phyloP scores from a whole-genome alignment of 768 basidiomycete species.

The Cubamyces sp. region DNA sequence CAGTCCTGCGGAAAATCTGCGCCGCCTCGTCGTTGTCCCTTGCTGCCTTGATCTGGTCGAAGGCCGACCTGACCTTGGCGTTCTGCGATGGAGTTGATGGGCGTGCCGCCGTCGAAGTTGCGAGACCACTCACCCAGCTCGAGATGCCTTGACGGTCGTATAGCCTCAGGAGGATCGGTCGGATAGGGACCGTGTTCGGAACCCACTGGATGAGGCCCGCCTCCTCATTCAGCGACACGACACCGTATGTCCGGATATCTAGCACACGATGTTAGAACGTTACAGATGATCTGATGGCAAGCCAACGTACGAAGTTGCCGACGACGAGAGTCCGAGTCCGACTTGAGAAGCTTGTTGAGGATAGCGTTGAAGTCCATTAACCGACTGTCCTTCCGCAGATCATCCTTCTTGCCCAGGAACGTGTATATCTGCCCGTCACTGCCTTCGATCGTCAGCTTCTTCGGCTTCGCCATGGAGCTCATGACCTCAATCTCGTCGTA shows the following conservation, averaged over 20 bases:
- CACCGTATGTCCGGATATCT: slow-evolving; percentile 98
- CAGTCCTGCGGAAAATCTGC: slow-evolving; percentile 52
- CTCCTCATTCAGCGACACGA: slow-evolving; percentile 96
- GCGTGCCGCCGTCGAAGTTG: not conserved
- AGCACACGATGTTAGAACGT: slow-evolving; percentile 2
- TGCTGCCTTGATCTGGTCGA: slow-evolving; percentile 53
- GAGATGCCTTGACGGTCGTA: slow-evolving; percentile 60
- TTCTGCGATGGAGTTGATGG: slow-evolving; percentile 37
- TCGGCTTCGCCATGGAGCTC: slow-evolving; percentile 87
- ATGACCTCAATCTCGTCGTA: slow-evolving; percentile 87
- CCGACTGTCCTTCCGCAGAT: slow-evolving; percentile 94
- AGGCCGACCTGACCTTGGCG: slow-evolving; percentile 48
- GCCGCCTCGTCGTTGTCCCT: slow-evolving; percentile 52
- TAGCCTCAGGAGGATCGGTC: slow-evolving; percentile 67
- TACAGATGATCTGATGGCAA: not conserved
- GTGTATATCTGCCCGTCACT: slow-evolving; percentile 84
- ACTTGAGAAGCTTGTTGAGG: slow-evolving; percentile 94
- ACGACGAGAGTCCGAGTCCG: slow-evolving; percentile 89
- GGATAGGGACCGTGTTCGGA: slow-evolving; percentile 84
- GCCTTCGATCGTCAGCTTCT: slow-evolving; percentile 85
- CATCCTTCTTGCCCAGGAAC: slow-evolving; percentile 97
- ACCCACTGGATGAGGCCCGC: slow-evolving; percentile 99
- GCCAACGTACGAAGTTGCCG: slow-evolving; percentile 79
- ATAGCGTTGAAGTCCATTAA: slow-evolving; percentile 98
- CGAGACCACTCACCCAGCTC: slow-evolving; percentile 48